phyloP scores from a whole-genome alignment of 73 alveolate genomes.

The Tetrahymena malaccensis region DNA sequence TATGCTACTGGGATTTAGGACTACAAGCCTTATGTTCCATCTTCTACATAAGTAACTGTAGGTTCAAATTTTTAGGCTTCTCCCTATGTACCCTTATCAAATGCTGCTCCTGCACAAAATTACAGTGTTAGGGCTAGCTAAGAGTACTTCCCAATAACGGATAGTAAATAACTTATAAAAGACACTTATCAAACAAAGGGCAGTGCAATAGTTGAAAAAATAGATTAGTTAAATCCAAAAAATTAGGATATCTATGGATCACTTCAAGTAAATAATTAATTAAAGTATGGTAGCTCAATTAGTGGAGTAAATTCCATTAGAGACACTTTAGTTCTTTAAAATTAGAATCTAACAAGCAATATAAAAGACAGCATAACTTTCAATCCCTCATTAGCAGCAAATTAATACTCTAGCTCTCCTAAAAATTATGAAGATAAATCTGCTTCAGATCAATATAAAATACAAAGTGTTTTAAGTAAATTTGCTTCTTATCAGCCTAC shows the following conservation, averaged over 20 bases:
- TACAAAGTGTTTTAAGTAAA: not conserved
- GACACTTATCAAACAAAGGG: not conserved
- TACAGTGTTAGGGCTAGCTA: not conserved
- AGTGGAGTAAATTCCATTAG: not conserved
- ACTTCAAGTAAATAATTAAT: not conserved
- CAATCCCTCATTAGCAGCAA: not conserved
- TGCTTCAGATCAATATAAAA: not conserved
- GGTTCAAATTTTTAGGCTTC: not conserved
- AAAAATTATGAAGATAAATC: not conserved
- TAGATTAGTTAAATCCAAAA: not conserved
- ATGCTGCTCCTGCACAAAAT: not conserved
- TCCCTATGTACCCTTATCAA: not conserved
- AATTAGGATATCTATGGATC: not conserved
- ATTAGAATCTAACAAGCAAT: not conserved
- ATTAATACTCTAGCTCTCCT: not conserved
- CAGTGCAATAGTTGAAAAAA: not conserved
- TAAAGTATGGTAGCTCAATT: not conserved
- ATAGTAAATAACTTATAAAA: not conserved
- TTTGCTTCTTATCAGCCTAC: not conserved
- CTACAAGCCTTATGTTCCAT: not conserved
- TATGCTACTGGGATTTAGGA: not conserved
- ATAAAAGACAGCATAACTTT: not conserved
- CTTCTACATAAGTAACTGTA: not conserved
- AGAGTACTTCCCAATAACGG: not conserved
- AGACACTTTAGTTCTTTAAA: not conserved